Evolutionary conservation across 345 rosid genomes (phyloP).

Genomic region (Euphorbia peplus): DNA sequence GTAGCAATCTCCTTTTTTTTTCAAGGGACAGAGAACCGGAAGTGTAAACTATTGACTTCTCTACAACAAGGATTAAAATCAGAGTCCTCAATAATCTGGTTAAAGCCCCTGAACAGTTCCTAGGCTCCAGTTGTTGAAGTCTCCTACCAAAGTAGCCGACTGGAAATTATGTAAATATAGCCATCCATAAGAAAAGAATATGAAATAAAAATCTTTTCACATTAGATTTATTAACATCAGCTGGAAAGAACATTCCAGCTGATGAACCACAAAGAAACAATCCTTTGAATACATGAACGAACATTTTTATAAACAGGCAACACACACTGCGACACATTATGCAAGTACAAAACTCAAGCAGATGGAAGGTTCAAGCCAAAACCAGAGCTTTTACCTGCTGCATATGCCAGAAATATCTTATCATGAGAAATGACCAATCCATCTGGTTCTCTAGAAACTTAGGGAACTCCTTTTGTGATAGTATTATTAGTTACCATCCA

Average conservation of each 20-base stretch:
- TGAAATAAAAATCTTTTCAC: not conserved
- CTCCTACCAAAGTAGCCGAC: slow-evolving; percentile 94
- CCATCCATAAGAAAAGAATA: not conserved
- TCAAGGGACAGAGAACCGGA: not conserved
- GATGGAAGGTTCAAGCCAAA: not conserved
- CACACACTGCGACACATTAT: not conserved
- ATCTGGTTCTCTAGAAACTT: too few relatives aligned
- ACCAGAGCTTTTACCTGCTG: too few relatives aligned
- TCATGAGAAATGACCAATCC: too few relatives aligned
- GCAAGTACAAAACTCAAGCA: not conserved
- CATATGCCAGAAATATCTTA: too few relatives aligned
- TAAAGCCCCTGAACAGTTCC: not conserved
- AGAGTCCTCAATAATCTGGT: not conserved
- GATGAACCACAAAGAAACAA: slow-evolving; percentile 1
- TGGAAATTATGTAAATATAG: slow-evolving; percentile 33
- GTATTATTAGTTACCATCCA: too few relatives aligned
- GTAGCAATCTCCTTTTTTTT: not conserved
- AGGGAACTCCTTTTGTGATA: too few relatives aligned
- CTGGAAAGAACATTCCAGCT: not conserved
- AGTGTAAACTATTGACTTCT: not conserved
- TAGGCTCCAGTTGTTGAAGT: slow-evolving; percentile 81
- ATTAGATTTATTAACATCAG: not conserved
- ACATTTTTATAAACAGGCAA: not conserved
- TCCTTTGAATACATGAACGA: not conserved
- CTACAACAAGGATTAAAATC: not conserved